These are phyloP conservation scores for Carallia pectinifolia DNA, from an alignment of 345 rosid species.

Conservation along the genomic window DNA sequence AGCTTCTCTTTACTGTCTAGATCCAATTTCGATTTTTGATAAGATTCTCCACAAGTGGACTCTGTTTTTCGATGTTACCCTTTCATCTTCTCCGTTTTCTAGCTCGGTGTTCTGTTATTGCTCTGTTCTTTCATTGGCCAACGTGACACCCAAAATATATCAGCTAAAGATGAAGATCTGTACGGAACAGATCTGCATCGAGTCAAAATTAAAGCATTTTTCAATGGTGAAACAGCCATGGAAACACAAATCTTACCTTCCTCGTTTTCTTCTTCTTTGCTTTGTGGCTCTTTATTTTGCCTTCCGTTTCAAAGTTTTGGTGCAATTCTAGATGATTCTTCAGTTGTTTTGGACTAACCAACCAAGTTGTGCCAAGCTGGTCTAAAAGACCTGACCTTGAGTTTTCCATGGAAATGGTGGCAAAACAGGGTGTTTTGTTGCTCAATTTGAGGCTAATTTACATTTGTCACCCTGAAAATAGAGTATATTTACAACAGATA, in stretches of 20 bases:
- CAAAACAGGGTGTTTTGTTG: constrained; percentile 32
- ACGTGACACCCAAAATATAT: constrained; percentile 76
- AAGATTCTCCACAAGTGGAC: constrained; percentile 24
- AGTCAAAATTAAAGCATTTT: constrained; percentile 60
- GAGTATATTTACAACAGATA: no score
- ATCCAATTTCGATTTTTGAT: constrained; percentile 23
- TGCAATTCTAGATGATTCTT: constrained; percentile 32
- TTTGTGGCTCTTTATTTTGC: constrained; percentile 16
- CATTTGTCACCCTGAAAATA: no score
- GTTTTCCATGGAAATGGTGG: constrained; percentile 20
- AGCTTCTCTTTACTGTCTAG: constrained; percentile 28
- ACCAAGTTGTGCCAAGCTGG: constrained; percentile 49
- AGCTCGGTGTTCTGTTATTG: constrained; percentile 23
- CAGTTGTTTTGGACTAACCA: constrained; percentile 23
- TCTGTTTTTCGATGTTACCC: constrained; percentile 30
- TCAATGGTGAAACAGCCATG: constrained; percentile 53
- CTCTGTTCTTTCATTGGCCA: constrained; percentile 32
- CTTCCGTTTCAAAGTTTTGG: constrained; percentile 25
- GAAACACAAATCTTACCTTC: constrained; percentile 34
- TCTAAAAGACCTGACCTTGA: constrained; percentile 29
- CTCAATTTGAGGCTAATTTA: no score
- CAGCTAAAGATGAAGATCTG: constrained; percentile 74
- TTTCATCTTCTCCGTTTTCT: constrained; percentile 22
- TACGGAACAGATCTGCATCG: constrained; percentile 91
- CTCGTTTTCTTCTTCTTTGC: constrained; percentile 21